phyloP scores from a whole-genome alignment of 768 basidiomycete species.

The Suillus luteus region DNA sequence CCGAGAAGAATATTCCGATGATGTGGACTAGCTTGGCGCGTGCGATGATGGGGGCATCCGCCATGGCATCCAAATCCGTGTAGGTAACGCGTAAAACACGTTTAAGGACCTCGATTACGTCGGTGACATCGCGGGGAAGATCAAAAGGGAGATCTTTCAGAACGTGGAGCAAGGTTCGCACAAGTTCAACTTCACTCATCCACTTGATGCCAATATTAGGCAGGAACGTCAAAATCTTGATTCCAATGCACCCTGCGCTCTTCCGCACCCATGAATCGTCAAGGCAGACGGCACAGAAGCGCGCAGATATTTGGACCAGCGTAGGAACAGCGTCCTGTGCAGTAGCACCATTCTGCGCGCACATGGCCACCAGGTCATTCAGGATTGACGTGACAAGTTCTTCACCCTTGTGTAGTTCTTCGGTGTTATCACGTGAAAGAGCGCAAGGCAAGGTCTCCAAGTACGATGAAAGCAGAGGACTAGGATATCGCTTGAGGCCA shows the following conservation, averaged over 20 bases:
- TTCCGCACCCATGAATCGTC: slow-evolving; percentile 91
- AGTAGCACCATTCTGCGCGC: slow-evolving; percentile 45
- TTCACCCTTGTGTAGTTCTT: slow-evolving; percentile 62
- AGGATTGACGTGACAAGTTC: slow-evolving; percentile 64
- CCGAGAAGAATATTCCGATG: slow-evolving; percentile 82
- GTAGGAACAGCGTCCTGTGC: slow-evolving; percentile 63
- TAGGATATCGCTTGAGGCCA: slow-evolving; percentile 54
- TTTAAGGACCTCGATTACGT: slow-evolving; percentile 76
- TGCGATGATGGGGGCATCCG: slow-evolving; percentile 43
- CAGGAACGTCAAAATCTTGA: slow-evolving; percentile 75
- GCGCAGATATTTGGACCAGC: slow-evolving; percentile 79
- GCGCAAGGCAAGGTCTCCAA: slow-evolving; percentile 83
- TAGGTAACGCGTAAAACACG: slow-evolving; percentile 65
- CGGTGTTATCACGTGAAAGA: slow-evolving; percentile 63
- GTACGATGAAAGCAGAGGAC: slow-evolving; percentile 62
- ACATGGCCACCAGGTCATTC: slow-evolving; percentile 63
- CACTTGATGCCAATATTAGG: slow-evolving; percentile 74
- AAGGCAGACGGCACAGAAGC: slow-evolving; percentile 84
- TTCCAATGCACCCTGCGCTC: slow-evolving; percentile 85
- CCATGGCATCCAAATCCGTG: slow-evolving; percentile 45
- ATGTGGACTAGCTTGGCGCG: slow-evolving; percentile 66
- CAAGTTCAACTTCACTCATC: slow-evolving; percentile 85
- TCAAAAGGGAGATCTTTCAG: slow-evolving; percentile 94
- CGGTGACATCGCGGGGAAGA: slow-evolving; percentile 77
- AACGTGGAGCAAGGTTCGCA: slow-evolving; percentile 87